Percentiles rank a stretch among this genome's conserved stretches.
Conservation (phyloP, 495 filamentous ascomycete genomes). For the Hypoxylon rickii region DNA sequence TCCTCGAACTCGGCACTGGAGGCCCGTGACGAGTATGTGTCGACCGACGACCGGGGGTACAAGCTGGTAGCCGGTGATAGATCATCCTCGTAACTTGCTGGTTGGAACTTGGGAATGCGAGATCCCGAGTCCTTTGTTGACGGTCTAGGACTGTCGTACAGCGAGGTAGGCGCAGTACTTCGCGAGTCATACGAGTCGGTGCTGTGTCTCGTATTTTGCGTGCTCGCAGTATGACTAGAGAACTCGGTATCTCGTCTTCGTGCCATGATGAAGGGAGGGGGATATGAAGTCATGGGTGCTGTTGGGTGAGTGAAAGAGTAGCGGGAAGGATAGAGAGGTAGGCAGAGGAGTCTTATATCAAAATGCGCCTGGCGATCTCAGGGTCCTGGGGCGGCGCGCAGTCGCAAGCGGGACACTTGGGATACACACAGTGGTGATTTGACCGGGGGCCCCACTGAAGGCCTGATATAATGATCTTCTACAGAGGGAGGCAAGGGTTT, state of each 20-base stretch:
- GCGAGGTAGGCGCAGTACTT: constrained; percentile 69
- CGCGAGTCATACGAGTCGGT: constrained; percentile 66
- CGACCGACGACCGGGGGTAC: constrained; percentile 67
- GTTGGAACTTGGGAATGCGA: constrained; percentile 43
- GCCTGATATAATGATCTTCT: constrained; percentile 38
- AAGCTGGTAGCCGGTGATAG: constrained; percentile 52
- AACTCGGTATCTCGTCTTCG: constrained; percentile 34
- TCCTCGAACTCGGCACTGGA: constrained; percentile 67
- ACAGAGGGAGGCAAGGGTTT: constrained; percentile 28
- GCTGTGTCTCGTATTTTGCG: constrained; percentile 64
- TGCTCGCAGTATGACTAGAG: constrained; percentile 53
- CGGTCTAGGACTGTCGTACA: constrained; percentile 60
- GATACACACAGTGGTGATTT: constrained; percentile 32
- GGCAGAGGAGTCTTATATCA: constrained; percentile 32
- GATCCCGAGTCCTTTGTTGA: constrained; percentile 51
- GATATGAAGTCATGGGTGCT: constrained; percentile 21
- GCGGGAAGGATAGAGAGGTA: constrained; percentile 5
- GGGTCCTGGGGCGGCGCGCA: constrained; percentile 28
- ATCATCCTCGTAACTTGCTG: constrained; percentile 49
- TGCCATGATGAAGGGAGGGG: constrained; percentile 30
- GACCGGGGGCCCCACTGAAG: constrained; percentile 30
- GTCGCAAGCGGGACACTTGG: constrained; percentile 31
- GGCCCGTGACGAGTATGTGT: constrained; percentile 76
- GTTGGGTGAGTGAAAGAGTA: constrained; percentile 19
- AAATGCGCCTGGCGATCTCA: constrained; percentile 30